These are phyloP conservation scores for Lasiodiplodia hormozganensis DNA, from an alignment of 2,329 filamentous ascomycete species.

Conservation along the genomic window DNA sequence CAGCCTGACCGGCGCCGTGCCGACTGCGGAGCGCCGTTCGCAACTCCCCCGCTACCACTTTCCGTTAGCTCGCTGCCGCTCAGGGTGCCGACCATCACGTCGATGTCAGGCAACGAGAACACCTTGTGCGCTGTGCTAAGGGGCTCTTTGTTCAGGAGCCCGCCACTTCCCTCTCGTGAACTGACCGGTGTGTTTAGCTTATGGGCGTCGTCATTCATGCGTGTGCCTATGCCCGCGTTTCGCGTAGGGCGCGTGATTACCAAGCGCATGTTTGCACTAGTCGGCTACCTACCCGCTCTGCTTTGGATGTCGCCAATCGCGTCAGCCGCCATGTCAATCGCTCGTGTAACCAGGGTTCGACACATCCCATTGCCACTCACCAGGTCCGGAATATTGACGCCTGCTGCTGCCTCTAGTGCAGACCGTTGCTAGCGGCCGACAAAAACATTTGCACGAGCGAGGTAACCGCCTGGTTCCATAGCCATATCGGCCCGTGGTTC, in stretches of 20 bases:
- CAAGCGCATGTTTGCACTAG: not conserved
- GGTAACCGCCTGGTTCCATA: not conserved
- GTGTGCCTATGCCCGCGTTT: no score
- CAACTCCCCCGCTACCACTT: conserved; percentile 15
- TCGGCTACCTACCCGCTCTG: not conserved
- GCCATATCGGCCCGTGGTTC: not conserved
- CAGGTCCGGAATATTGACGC: not conserved
- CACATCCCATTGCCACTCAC: not conserved
- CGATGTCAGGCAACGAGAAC: not conserved
- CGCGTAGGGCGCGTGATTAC: conserved; percentile 6
- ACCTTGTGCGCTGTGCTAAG: not conserved
- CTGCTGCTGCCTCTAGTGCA: not conserved
- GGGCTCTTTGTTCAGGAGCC: not conserved
- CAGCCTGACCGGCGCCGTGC: not conserved
- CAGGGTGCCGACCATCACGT: not conserved
- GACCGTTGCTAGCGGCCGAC: no score
- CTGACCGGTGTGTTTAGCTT: not conserved
- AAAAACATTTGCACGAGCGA: not conserved
- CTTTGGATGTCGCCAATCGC: not conserved
- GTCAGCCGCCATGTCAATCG: not conserved
- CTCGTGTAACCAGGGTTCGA: not conserved
- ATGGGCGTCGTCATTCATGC: not conserved
- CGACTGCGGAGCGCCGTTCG: conserved; percentile 20
- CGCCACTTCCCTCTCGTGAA: not conserved
- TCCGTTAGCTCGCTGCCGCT: not conserved